Percentiles rank a stretch among this genome's conserved stretches.
phyloP scores from a whole-genome alignment of 768 basidiomycete genomes.

The Coprinopsis marcescibilis region DNA sequence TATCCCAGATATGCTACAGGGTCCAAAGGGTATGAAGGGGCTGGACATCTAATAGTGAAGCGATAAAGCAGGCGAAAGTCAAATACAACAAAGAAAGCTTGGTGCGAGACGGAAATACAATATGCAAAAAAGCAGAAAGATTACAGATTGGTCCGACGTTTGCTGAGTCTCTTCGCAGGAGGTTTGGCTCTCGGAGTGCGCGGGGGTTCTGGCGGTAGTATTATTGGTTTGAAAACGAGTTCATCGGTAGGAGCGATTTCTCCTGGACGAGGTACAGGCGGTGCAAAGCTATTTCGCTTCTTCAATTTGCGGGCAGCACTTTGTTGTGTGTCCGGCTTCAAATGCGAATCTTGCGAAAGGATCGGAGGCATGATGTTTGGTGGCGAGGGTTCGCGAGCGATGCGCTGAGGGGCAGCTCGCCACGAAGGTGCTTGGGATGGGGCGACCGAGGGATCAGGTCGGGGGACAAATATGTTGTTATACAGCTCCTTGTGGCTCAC shows the following conservation, averaged over 20 bases:
- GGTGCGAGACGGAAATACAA: too few relatives aligned
- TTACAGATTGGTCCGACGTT: constrained; percentile 33
- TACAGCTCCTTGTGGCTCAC: not conserved
- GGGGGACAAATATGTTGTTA: constrained; percentile 8
- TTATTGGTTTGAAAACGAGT: constrained; percentile 18
- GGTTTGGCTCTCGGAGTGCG: constrained; percentile 19
- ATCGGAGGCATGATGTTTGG: constrained; percentile 8
- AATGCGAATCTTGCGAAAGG: constrained; percentile 3
- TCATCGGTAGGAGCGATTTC: not conserved
- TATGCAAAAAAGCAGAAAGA: too few relatives aligned
- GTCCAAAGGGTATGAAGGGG: not conserved
- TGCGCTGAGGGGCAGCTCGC: not conserved
- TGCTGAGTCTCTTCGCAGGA: constrained; percentile 37
- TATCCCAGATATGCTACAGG: not conserved
- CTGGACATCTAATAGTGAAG: constrained; percentile 1
- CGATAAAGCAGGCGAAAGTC: not conserved
- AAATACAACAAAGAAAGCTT: too few relatives aligned
- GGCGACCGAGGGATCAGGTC: not conserved
- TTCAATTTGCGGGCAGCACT: constrained; percentile 22
- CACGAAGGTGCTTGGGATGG: not conserved
- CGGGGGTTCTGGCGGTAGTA: constrained; percentile 6
- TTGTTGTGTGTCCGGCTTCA: constrained; percentile 14
- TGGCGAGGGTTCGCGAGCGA: constrained; percentile 9
- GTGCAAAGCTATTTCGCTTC: constrained; percentile 16
- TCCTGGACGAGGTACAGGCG: not conserved